A percentile compares a stretch with the other conserved stretches of the same genome.
phyloP scores from a whole-genome alignment of 257 asterid genomes.

The Gardenia jasminoides region DNA sequence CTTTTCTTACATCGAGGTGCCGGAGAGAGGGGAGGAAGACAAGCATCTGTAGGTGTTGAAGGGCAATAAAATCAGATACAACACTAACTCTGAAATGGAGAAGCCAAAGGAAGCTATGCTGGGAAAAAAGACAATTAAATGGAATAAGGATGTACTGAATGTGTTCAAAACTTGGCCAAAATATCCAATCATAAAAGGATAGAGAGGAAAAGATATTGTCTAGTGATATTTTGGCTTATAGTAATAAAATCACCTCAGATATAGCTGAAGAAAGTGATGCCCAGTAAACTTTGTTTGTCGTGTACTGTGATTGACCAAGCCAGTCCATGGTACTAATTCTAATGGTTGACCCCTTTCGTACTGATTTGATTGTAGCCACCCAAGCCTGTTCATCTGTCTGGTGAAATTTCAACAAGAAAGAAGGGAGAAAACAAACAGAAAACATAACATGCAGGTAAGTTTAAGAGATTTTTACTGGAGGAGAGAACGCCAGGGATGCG shows the following conservation, averaged over 20 bases:
- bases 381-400: conserved; percentile 87
- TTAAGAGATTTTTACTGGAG: conserved; percentile 39
- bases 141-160: neutral
- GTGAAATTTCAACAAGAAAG: neutral
- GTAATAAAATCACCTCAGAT: conserved; percentile 53
- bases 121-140: neutral
- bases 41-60: neutral
- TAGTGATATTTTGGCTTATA: neutral
- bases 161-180: neutral
- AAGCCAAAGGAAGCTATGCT: neutral
- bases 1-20: neutral
- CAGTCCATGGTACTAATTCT: conserved; percentile 88
- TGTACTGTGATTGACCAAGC: conserved; percentile 88
- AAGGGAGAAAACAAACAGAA: neutral
- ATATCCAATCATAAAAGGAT: neutral
- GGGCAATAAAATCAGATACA: neutral
- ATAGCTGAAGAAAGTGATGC: conserved; percentile 73
- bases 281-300: conserved; percentile 59
- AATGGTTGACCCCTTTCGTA: conserved; percentile 48
- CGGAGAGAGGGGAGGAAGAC: neutral
- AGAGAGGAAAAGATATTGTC: neutral
- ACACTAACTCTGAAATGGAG: neutral
- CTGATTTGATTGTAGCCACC: conserved; percentile 82
- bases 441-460: neutral
- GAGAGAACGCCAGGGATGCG: conserved; percentile 72